Evolutionary conservation across 345 rosid species (phyloP), one percentile per base, ranked within the genome.

Genomic region (Ricinus communis): DNA sequence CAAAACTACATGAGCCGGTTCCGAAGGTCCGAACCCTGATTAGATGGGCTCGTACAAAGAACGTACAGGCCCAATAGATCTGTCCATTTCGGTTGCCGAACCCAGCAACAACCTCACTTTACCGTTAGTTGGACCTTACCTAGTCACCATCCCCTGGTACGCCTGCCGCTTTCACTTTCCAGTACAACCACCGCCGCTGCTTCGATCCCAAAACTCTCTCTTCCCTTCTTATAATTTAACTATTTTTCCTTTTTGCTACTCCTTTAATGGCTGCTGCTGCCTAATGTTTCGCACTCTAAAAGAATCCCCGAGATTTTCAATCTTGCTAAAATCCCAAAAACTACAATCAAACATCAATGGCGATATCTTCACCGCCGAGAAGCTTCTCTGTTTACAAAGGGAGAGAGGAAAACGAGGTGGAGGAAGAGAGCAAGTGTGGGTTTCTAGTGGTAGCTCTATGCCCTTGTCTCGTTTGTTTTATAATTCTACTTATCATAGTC

Each of bases 391-490:
- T 83, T 52, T 65, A 73, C 79, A 25, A n/a, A 25, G 71, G 51
- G 60, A n/a, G 43, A 12, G 80, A 19, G 68, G 72, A 71, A 62
- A 60, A 71, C 62, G 83, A 69, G 43, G 80, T 38, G 21, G 68
- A 43, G 25, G 68, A 43, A 68, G 79, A 83, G 81, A 69, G 81
- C 80, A 82, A 82, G 79, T 81, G 74, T 68, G 76, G 62, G 7
- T 79, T 62, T 67, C 58, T 73, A 7, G 74, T 86, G 77, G 80
- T 90, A 56, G 71, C 78, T 76, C 87, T 85, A 57, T 85, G 74
- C 67, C 93, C 86, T 65, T 82, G 83, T 77, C 79, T 88, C 74
- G 82, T 82, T 57, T 86, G 93, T 68, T 68, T 86, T 65, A 68
- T 84, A 65, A 80, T 87, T 66, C 73, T 87, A 21, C 75, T 88